Evolutionary conservation across 139 green algal species (phyloP).

Genomic region (Eudorina sp.): DNA sequence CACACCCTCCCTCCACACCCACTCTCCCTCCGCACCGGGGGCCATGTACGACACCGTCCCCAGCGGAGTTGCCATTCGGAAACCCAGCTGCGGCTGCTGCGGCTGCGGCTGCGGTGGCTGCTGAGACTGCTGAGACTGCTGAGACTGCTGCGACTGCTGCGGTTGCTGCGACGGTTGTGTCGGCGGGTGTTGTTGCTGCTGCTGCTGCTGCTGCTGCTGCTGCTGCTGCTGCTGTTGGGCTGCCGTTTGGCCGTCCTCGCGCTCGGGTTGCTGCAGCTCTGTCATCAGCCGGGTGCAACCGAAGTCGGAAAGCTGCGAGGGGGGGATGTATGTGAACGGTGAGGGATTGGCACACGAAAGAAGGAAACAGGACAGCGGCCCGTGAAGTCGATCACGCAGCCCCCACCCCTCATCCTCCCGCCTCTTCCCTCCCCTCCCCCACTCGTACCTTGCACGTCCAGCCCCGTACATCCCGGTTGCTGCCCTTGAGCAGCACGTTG

Average conservation of each 20-base stretch:
- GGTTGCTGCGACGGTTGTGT: too few species aligned
- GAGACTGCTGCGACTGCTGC: not conserved
- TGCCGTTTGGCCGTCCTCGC: too few species aligned
- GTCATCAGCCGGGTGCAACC: not conserved
- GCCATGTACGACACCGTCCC: conserved; percentile 9
- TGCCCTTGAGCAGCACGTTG: conserved; percentile 75
- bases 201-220: not conserved
- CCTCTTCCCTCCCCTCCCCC: too few species aligned
- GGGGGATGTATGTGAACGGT: too few species aligned
- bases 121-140: too few species aligned
- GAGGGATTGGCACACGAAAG: too few species aligned
- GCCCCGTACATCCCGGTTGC: conserved; percentile 54
- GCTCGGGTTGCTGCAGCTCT: not conserved
- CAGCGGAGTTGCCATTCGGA: not conserved
- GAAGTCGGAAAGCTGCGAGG: conserved; percentile 7
- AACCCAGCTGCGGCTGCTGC: not conserved
- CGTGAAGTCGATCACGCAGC: too few species aligned
- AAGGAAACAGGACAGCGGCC: too few species aligned
- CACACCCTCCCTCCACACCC: too few species aligned
- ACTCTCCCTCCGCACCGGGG: not conserved
- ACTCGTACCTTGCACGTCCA: conserved; percentile 69
- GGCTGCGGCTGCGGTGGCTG: not conserved
- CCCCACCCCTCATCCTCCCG: too few species aligned
- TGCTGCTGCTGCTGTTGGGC: not conserved
- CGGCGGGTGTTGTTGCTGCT: not conserved